Evolutionary conservation across 805 yeast species (phyloP), one percentile per base, ranked within the genome.

Genomic region (Torulaspora maleeae): DNA sequence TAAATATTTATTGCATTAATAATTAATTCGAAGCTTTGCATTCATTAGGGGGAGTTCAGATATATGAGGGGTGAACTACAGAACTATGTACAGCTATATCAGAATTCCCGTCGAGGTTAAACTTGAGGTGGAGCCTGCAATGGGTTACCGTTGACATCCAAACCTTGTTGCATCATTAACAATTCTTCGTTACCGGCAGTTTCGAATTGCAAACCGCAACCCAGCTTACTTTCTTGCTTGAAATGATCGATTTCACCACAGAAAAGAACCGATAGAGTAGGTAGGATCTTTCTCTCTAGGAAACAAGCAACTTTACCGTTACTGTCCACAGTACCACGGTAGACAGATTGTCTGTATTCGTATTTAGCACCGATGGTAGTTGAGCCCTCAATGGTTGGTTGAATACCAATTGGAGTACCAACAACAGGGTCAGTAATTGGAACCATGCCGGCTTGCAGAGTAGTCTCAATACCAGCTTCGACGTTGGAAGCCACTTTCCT

Each of bases 301-400:
- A 89, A 81, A 59, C 89, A 86, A 45, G 86, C 77, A 43, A 91
- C 95, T 72, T 86, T 88, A 71, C 99, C 99, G 49, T 77, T 74
- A 41, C 95, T 80, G 72, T 89, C 96, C 51, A 93, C 64, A 70
- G 90, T 95, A 63, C 97, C 96, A 72, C 99, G 82, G 80, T 89
- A 89, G 44, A 88, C 83, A 47, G 95, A 83, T 71, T 88, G 95
- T 74, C 97, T 88, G 78, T 88, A 93, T 74, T 93, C 98, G 71
- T 91, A 91, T 73, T 91, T 93, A 60, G 96, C 95, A 71, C 97
- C 99, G 47, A 91, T 66, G 49, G 96, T 86, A 58, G 99, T 90
- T 60, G 79, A 77, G 63, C 95, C 98, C 64, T 91, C 96, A 48
- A 90, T 75, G 36, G 83, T 81, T 27, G 95, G 86, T 66, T 86